Percentiles rank a stretch among this genome's conserved stretches.
These are phyloP conservation scores for Dothideomycetes sp. DNA, from an alignment of 2,329 filamentous ascomycete species.

Conservation along the genomic window DNA sequence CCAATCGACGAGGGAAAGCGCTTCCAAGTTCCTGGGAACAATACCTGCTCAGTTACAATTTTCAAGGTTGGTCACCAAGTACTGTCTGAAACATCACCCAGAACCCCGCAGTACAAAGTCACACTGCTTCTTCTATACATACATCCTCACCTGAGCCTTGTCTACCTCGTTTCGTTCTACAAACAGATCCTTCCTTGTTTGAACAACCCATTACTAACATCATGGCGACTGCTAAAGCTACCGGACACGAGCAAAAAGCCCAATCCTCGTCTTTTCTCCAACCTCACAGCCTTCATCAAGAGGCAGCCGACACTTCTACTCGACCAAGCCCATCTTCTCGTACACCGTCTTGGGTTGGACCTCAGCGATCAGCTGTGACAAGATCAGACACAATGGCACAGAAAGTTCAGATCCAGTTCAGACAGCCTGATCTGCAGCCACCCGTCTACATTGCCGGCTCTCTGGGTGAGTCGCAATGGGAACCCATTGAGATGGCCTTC, in stretches of 20 bases:
- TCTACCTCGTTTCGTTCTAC: background rate
- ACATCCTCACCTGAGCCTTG: background rate
- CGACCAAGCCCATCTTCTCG: slow-evolving; percentile 2
- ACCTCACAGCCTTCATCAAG: slow-evolving; percentile 1
- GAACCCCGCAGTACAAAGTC: too few relatives aligned
- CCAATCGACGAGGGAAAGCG: slow-evolving; percentile 3
- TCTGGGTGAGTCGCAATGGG: slow-evolving; percentile 60
- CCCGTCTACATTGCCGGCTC: slow-evolving; percentile 64
- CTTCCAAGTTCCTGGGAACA: too few relatives aligned
- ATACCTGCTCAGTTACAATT: too few relatives aligned
- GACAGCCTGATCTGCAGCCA: slow-evolving; percentile 49
- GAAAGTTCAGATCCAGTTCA: slow-evolving; percentile 52
- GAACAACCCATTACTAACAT: slow-evolving; percentile 8
- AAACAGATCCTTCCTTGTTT: background rate
- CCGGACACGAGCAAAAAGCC: background rate
- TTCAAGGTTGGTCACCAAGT: too few relatives aligned
- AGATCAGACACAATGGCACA: slow-evolving; percentile 21
- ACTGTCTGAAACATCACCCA: too few relatives aligned
- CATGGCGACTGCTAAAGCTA: slow-evolving; percentile 1
- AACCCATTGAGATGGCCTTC: slow-evolving; percentile 55
- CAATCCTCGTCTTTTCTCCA: slow-evolving; percentile 7
- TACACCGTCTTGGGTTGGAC: slow-evolving; percentile 16
- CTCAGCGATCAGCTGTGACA: slow-evolving; percentile 5
- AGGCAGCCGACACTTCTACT: slow-evolving; percentile 1
- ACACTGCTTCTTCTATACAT: background rate